Base-by-base conservation (phyloP, 2,329 filamentous ascomycete genomes). In the Thyridium curvatum region DNA sequence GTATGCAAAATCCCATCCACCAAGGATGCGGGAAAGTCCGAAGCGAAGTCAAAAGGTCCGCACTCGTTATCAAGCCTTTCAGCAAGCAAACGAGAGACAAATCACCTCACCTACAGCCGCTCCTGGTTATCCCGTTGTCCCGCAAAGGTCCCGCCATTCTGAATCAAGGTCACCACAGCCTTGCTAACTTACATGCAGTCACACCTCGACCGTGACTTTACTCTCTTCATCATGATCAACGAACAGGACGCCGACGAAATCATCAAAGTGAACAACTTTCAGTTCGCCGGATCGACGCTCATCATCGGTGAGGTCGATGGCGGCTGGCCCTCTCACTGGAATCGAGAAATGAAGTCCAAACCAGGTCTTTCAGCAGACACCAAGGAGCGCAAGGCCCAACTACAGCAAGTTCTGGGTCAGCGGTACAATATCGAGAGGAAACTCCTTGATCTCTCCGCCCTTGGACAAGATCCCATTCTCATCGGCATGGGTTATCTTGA, bases 381-480 rank as follows among this genome's bases (percentile, higher is more conserved):
- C 3, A 65, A 75, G 36, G 77, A 84, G 47, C 73, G 79, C n/a
- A 82, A 82, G 56, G 68, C 75, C 17, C 79, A 82, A 48, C 74
- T 96, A 41, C 78, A 79, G 47, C 64, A 66, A 13, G 82, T 96
- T 45, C 72, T 98, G 12, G 74, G 74, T 39, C 74, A 77, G 39
- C 82, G 93, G 35, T 97, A 95, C 62, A 70, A 85, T 44, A 62
- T 72, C 13, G 69, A 71, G 7, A 68, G 70, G 38, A 95, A 94
- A 61, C 68, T 96, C 1, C 74, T 97, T 30, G 81, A 94, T 54
- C 77, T 98, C 9, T 89, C 87, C n/a, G 70, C 74, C 1, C 76
- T 97, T 9, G 82, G 77, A 26, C 68, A 75, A 35, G 91, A 97
- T 52, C 65, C 78, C 2, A 77, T 82, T 41, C 74, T 97, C 4